Conservation (phyloP, 208 protist genomes). For the Trypanosoma caninum region DNA sequence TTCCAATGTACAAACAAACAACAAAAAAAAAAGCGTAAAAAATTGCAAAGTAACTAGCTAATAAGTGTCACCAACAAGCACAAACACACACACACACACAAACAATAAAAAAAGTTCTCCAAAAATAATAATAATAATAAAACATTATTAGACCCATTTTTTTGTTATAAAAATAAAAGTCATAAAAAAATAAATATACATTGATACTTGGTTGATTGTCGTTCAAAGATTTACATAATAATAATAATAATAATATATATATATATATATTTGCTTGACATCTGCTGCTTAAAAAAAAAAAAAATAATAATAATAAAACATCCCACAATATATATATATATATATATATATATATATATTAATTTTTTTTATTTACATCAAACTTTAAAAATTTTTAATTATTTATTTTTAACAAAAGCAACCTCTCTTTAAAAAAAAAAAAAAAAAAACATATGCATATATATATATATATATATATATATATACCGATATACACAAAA, state of each 20-base stretch:
- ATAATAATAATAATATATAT: background rate
- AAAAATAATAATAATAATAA: too few species aligned
- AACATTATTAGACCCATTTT: too few species aligned
- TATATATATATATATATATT: conserved; percentile 11
- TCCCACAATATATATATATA: background rate
- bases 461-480: background rate
- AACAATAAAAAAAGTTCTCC: too few species aligned
- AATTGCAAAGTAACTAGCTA: background rate
- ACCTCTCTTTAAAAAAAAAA: background rate
- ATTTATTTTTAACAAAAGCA: background rate
- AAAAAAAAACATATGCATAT: too few species aligned
- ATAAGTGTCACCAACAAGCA: background rate
- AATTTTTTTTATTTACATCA: background rate
- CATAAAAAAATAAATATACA: too few species aligned
- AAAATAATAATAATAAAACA: background rate
- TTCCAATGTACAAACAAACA: background rate
- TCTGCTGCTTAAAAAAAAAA: background rate
- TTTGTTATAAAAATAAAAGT: too few species aligned
- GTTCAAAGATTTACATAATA: too few species aligned
- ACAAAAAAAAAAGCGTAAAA: background rate
- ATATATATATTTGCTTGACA: background rate
- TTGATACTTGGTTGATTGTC: too few species aligned
- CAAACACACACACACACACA: too few species aligned
- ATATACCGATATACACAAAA: background rate
- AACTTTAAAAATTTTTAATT: background rate